Percentiles rank a stretch among this genome's conserved stretches.
Conservation (phyloP, 805 yeast species). For the Scheffersomyces ergatensis region DNA sequence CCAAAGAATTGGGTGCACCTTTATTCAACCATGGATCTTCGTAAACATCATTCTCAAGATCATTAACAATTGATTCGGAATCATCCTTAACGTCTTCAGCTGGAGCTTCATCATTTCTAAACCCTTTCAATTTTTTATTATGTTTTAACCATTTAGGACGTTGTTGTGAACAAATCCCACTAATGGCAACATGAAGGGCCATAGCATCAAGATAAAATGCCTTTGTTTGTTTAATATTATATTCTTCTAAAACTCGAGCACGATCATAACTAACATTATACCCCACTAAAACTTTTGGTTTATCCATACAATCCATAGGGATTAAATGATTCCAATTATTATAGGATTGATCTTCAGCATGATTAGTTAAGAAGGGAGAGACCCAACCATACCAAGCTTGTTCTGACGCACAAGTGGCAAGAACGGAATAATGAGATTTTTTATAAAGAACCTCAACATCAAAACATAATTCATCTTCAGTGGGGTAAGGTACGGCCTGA, state of each 20-base stretch:
- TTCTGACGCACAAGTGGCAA: slow-evolving; percentile 77
- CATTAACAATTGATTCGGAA: slow-evolving; percentile 4
- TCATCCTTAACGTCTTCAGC: neutral
- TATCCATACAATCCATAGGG: slow-evolving; percentile 57
- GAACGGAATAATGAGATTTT: slow-evolving; percentile 65
- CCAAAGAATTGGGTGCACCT: slow-evolving; percentile 76
- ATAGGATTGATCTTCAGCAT: slow-evolving; percentile 29
- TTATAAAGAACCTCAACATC: slow-evolving; percentile 89
- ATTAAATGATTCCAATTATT: slow-evolving; percentile 60
- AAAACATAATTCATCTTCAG: slow-evolving; percentile 71
- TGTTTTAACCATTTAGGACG: slow-evolving; percentile 72
- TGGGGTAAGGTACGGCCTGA: slow-evolving; percentile 60
- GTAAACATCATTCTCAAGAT: slow-evolving; percentile 25
- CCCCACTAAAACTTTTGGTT: slow-evolving; percentile 70
- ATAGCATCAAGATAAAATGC: slow-evolving; percentile 87
- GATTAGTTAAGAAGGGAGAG: slow-evolving; percentile 73
- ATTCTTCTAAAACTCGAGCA: slow-evolving; percentile 82
- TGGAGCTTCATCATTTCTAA: slow-evolving; percentile 3
- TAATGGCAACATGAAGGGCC: slow-evolving; percentile 86
- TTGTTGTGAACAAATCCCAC: slow-evolving; percentile 92
- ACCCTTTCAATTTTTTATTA: slow-evolving; percentile 32
- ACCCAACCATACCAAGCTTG: slow-evolving; percentile 95
- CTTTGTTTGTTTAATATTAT: slow-evolving; percentile 60
- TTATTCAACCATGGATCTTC: slow-evolving; percentile 85
- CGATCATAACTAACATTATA: slow-evolving; percentile 91